Evolutionary conservation across 139 green algal genomes (phyloP).

Genomic region (Astrephomene gubernaculifera): DNA sequence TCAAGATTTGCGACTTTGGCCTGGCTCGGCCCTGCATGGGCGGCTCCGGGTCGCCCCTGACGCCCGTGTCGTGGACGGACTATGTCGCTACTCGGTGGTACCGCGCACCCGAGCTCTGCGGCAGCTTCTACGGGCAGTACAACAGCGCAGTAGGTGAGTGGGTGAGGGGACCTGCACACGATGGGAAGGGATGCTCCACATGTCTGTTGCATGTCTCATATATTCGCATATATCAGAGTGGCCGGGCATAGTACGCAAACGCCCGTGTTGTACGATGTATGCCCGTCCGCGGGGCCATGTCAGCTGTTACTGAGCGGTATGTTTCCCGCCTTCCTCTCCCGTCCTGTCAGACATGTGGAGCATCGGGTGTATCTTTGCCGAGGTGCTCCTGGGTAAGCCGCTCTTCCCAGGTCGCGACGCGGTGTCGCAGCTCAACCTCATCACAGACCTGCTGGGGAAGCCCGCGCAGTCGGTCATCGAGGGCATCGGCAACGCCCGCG

Average conservation of each 20-base stretch:
- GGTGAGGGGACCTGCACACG: neutral
- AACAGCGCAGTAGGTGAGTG: slow-evolving; percentile 71
- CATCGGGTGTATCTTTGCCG: slow-evolving; percentile 97
- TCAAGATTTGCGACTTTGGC: slow-evolving; percentile 96
- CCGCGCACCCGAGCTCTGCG: slow-evolving; percentile 92
- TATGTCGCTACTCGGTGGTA: slow-evolving; percentile 99
- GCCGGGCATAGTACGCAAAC: too few species aligned
- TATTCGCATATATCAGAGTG: too few species aligned
- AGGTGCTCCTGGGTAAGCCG: slow-evolving; percentile 83
- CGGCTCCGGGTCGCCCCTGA: neutral
- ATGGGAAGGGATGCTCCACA: too few species aligned
- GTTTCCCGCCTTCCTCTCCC: neutral
- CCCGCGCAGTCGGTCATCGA: slow-evolving; percentile 34
- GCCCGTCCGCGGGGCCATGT: too few species aligned
- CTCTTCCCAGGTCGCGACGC: slow-evolving; percentile 77
- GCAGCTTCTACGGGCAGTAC: slow-evolving; percentile 59
- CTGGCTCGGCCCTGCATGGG: slow-evolving; percentile 90
- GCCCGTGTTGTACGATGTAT: too few species aligned
- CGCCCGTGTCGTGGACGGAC: slow-evolving; percentile 69
- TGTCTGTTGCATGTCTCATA: too few species aligned
- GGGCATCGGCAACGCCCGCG: slow-evolving; percentile 44
- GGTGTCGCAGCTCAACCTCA: slow-evolving; percentile 53
- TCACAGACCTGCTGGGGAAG: slow-evolving; percentile 59
- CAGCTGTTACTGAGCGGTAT: too few species aligned
- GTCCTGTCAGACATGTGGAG: slow-evolving; percentile 85